Percentiles rank a stretch among this genome's conserved stretches.
phyloP scores from a whole-genome alignment of 23 red algal genomes.

The Gracilaria gracilis region DNA sequence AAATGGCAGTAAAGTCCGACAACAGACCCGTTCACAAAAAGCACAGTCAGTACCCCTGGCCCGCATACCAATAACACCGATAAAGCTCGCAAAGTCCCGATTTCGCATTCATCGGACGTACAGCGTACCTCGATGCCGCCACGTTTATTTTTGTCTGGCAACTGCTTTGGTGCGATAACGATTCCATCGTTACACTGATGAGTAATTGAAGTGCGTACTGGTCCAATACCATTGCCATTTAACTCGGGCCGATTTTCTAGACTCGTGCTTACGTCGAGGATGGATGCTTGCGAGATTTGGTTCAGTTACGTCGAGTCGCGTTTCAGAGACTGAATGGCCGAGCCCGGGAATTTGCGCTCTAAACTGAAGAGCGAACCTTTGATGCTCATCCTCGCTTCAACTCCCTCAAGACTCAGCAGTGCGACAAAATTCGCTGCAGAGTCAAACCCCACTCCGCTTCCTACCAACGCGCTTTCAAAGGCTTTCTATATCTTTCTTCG shows the following conservation, averaged over 20 bases:
- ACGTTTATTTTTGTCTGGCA: slow-evolving; percentile 20
- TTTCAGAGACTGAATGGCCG: background rate
- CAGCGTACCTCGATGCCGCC: background rate
- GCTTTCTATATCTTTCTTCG: slow-evolving; percentile 4
- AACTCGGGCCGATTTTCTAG: background rate
- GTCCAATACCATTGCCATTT: background rate
- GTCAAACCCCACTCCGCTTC: background rate
- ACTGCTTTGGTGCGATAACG: background rate
- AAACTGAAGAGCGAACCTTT: background rate
- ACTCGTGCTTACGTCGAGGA: slow-evolving; percentile 1
- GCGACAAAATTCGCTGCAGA: slow-evolving; percentile 2
- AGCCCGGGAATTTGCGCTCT: background rate
- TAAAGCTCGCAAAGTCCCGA: background rate
- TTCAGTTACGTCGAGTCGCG: background rate
- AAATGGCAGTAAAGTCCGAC: slow-evolving; percentile 5
- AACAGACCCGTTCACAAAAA: background rate
- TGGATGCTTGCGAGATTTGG: background rate
- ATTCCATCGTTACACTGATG: background rate
- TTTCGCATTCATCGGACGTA: background rate
- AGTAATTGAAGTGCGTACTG: background rate
- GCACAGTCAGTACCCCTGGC: background rate
- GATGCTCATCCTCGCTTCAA: background rate
- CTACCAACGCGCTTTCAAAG: background rate
- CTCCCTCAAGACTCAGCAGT: slow-evolving; percentile 5
- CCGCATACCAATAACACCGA: background rate